Evolutionary conservation across 176 grass and related monocot genomes (phyloP).

Genomic region (Bolboschoenus planiculmis): DNA sequence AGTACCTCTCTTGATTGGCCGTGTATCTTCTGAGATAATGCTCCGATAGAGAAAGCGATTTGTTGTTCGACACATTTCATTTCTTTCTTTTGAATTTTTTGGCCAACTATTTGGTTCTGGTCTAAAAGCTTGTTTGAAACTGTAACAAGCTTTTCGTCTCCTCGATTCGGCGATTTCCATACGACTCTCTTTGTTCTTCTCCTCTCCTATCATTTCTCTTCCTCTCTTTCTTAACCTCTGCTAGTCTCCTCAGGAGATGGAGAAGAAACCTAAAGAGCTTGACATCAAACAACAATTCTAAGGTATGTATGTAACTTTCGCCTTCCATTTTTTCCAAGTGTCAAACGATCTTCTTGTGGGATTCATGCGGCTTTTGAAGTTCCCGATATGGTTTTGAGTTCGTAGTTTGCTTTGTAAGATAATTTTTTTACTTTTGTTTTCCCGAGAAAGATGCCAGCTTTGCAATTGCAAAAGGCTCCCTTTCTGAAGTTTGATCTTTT

Average conservation of each 20-base stretch:
- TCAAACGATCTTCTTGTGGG: background rate
- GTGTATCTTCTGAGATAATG: background rate
- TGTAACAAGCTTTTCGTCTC: background rate
- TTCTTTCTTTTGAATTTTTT: constrained; percentile 17
- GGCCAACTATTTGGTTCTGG: constrained; percentile 11
- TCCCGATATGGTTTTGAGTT: background rate
- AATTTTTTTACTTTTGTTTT: constrained; percentile 1
- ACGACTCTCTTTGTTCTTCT: constrained; percentile 16
- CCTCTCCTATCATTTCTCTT: too few relatives aligned
- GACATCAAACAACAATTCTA: background rate
- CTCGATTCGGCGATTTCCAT: background rate
- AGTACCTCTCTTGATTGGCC: background rate
- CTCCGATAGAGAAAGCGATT: constrained; percentile 12
- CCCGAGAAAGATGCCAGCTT: constrained; percentile 19
- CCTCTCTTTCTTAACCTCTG: background rate
- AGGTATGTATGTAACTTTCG: constrained; percentile 4
- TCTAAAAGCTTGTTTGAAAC: constrained; percentile 18
- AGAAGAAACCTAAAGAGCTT: background rate
- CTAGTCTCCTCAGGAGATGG: background rate
- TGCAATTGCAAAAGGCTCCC: background rate
- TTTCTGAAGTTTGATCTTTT: constrained; percentile 5
- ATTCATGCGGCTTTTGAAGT: background rate
- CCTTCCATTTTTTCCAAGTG: background rate
- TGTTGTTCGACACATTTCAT: background rate
- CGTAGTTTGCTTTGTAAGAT: background rate